Conservation (phyloP, 345 rosid genomes). For the Abelmoschus esculentus region DNA sequence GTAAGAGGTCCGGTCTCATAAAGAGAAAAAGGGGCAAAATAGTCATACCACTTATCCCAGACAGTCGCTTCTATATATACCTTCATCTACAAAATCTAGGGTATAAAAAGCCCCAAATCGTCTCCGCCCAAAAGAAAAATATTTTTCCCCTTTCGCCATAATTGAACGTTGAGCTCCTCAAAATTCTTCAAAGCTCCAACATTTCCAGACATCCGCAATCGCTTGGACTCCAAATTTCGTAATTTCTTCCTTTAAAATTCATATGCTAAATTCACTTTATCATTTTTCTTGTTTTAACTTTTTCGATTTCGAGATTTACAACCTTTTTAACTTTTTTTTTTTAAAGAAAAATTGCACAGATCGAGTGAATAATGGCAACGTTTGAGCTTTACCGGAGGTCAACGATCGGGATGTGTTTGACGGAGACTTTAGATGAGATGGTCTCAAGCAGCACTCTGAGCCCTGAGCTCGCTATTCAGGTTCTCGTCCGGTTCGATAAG, state of each 20-base stretch:
- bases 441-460: conserved; percentile 78
- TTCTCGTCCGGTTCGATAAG: conserved; percentile 96
- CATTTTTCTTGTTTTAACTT: not conserved
- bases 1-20: not conserved
- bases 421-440: conserved; percentile 96
- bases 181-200: not conserved
- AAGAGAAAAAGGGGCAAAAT: conserved; percentile 16
- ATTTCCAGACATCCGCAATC: conserved; percentile 12
- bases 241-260: conserved; percentile 5
- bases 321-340: not conserved
- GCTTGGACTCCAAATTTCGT: conserved; percentile 25
- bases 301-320: conserved; percentile 4
- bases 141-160: conserved; percentile 7
- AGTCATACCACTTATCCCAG: conserved; percentile 17
- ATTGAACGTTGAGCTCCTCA: conserved; percentile 26
- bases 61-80: conserved; percentile 54
- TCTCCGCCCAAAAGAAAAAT: conserved; percentile 45
- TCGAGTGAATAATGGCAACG: conserved; percentile 60
- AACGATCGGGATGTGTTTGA: conserved; percentile 94
- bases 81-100: conserved; percentile 68
- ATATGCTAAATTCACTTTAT: not conserved
- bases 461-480: conserved; percentile 94
- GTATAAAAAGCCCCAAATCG: conserved; percentile 63
- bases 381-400: conserved; percentile 95
- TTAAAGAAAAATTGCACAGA: conserved; percentile 12